Evolutionary conservation across 2,329 filamentous ascomycete genomes (phyloP).

Genomic region (Fusarium sp.): DNA sequence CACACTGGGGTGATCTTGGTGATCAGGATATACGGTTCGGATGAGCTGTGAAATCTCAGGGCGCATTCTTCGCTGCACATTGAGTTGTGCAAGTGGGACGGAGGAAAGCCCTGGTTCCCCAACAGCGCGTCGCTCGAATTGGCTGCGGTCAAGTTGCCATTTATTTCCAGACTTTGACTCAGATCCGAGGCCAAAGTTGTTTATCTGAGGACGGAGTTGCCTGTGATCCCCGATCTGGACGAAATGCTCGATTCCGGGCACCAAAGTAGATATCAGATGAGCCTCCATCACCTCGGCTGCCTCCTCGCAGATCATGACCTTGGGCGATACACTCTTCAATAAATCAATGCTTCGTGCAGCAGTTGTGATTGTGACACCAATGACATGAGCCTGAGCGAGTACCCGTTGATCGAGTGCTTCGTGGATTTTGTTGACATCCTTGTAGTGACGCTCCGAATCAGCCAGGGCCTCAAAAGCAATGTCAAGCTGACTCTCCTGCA

Average conservation of each 20-base stretch:
- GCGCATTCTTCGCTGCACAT: slow-evolving; percentile 76
- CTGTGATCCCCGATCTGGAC: slow-evolving; percentile 76
- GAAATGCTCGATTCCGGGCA: slow-evolving; percentile 70
- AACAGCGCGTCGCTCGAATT: slow-evolving; percentile 50
- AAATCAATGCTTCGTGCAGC: slow-evolving; percentile 65
- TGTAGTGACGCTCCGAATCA: no score
- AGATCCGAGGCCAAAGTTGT: slow-evolving; percentile 64
- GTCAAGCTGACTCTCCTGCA: no score
- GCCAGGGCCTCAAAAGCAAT: no score
- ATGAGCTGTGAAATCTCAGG: slow-evolving; percentile 74
- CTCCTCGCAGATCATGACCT: slow-evolving; percentile 75
- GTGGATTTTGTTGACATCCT: slow-evolving; percentile 18
- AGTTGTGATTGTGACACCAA: slow-evolving; percentile 72
- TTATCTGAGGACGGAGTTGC: slow-evolving; percentile 71
- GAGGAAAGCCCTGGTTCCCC: slow-evolving; percentile 42
- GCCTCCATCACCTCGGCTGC: slow-evolving; percentile 76
- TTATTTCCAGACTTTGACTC: slow-evolving; percentile 29
- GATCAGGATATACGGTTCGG: slow-evolving; percentile 69
- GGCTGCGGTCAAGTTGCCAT: slow-evolving; percentile 58
- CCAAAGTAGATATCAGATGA: slow-evolving; percentile 69
- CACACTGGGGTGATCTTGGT: slow-evolving; percentile 65
- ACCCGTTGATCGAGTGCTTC: slow-evolving; percentile 55
- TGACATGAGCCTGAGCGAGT: slow-evolving; percentile 59
- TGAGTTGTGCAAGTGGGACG: slow-evolving; percentile 58
- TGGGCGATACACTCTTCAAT: slow-evolving; percentile 62